Conservation (phyloP, 345 rosid species). For the Garcia nutans region DNA sequence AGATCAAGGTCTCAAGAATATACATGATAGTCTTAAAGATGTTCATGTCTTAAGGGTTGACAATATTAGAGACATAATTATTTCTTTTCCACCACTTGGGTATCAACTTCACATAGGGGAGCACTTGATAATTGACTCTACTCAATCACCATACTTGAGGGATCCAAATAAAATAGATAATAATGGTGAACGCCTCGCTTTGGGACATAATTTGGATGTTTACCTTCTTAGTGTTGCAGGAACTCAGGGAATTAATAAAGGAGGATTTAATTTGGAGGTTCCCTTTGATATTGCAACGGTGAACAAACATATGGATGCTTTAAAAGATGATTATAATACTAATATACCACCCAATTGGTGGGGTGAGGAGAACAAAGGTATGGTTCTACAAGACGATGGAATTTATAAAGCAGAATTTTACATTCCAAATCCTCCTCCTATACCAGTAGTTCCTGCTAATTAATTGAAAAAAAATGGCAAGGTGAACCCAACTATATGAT, state of each 20-base stretch:
- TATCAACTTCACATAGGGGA: neutral
- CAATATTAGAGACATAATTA: neutral
- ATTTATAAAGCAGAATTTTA: constrained; percentile 8
- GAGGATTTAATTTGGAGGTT: neutral
- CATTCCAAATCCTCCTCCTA: constrained; percentile 12
- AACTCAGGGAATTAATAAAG: neutral
- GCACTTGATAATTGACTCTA: neutral
- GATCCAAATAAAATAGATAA: too few relatives aligned
- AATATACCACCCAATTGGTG: constrained; percentile 15
- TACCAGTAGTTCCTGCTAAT: neutral
- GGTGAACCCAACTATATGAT: too few relatives aligned
- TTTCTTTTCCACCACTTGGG: neutral
- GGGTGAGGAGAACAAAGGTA: constrained; percentile 10
- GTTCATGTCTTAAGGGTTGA: neutral
- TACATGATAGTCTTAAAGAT: neutral
- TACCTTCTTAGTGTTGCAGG: neutral
- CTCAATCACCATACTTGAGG: neutral
- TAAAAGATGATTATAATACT: neutral
- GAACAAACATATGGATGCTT: constrained; percentile 14
- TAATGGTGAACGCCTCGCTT: too few relatives aligned
- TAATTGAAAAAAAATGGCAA: too few relatives aligned
- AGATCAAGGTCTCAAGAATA: neutral
- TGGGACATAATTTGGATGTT: neutral
- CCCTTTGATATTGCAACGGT: neutral
- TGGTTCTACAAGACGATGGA: constrained; percentile 18